Conservation (phyloP, 1,284 basidiomycete genomes). For the Prillingera fragicola region DNA sequence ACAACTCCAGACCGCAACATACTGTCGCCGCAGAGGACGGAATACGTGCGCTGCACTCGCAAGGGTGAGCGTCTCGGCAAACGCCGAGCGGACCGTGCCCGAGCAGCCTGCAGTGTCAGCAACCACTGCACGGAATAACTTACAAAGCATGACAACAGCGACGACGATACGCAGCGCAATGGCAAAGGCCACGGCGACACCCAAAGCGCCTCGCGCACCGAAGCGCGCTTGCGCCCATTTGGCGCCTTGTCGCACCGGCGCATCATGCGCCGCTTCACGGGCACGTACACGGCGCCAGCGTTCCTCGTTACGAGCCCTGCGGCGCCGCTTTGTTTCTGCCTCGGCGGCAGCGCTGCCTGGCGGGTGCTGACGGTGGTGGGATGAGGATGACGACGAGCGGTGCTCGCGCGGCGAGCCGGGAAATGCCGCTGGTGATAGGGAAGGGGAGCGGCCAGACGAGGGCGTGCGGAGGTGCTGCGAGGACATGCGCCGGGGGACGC, state of each 20-base stretch:
- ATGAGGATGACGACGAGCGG: too few species aligned
- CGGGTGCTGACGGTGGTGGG: too few species aligned
- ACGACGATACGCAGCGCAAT: slow-evolving; percentile 10
- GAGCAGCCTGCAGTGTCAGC: too few species aligned
- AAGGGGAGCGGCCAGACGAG: not conserved
- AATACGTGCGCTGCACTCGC: too few species aligned
- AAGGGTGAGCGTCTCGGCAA: too few species aligned
- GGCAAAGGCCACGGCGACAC: not conserved
- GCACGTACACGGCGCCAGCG: slow-evolving; percentile 18
- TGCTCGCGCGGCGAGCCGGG: too few species aligned
- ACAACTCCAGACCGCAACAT: too few species aligned
- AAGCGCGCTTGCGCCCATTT: slow-evolving; percentile 3
- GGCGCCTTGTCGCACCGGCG: slow-evolving; percentile 14
- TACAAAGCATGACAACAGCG: slow-evolving; percentile 9
- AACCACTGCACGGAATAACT: not conserved
- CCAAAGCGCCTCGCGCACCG: slow-evolving; percentile 4
- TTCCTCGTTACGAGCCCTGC: slow-evolving; percentile 14
- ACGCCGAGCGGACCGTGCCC: too few species aligned
- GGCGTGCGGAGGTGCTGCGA: too few species aligned
- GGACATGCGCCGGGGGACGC: too few species aligned
- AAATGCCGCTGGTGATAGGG: not conserved
- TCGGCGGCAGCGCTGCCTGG: not conserved
- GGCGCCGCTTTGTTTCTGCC: slow-evolving; percentile 7
- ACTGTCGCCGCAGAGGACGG: too few species aligned
- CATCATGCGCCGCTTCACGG: slow-evolving; percentile 19